These are phyloP conservation scores for Microdochium paspali DNA, from an alignment of 2,329 filamentous ascomycete genomes.

Conservation along the genomic window DNA sequence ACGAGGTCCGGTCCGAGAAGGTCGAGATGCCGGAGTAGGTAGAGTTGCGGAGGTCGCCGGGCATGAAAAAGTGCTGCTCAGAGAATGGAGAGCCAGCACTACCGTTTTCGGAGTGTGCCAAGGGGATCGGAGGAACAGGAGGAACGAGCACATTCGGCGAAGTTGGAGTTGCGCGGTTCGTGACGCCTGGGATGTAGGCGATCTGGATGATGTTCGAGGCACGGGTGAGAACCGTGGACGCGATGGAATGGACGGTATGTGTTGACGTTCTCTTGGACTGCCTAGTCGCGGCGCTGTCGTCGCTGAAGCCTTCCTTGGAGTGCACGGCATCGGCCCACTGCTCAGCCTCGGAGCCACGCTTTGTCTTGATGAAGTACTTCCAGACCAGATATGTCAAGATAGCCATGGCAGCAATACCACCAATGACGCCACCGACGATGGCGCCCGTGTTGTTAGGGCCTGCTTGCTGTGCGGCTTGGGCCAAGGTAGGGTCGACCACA, in stretches of 20 bases:
- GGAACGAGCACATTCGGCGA: slow-evolving; percentile 74
- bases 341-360: slow-evolving; percentile 53
- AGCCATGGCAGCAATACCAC: slow-evolving; percentile 69
- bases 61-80: slow-evolving; percentile 90
- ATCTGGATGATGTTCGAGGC: slow-evolving; percentile 99
- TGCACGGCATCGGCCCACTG: slow-evolving; percentile 44
- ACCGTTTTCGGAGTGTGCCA: slow-evolving; percentile 47
- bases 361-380: slow-evolving; percentile 78
- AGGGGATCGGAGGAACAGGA: slow-evolving; percentile 88
- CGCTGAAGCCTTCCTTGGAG: slow-evolving; percentile 31
- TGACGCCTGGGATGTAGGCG: slow-evolving; percentile 95
- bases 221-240: slow-evolving; percentile 87
- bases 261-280: slow-evolving; percentile 61
- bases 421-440: slow-evolving; percentile 86
- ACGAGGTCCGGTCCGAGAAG: slow-evolving; percentile 52
- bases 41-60: slow-evolving; percentile 80
- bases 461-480: slow-evolving; percentile 7
- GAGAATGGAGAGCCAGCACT: slow-evolving; percentile 47
- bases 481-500: slow-evolving; percentile 16
- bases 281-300: slow-evolving; percentile 31
- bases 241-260: slow-evolving; percentile 82
- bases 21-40: slow-evolving; percentile 73
- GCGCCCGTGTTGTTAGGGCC: slow-evolving; percentile 58
- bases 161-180: slow-evolving; percentile 78
- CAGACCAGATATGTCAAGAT: slow-evolving; percentile 72